Conservation (phyloP, 148 eudicot genomes). For the Vaccinium vitisidaea region DNA sequence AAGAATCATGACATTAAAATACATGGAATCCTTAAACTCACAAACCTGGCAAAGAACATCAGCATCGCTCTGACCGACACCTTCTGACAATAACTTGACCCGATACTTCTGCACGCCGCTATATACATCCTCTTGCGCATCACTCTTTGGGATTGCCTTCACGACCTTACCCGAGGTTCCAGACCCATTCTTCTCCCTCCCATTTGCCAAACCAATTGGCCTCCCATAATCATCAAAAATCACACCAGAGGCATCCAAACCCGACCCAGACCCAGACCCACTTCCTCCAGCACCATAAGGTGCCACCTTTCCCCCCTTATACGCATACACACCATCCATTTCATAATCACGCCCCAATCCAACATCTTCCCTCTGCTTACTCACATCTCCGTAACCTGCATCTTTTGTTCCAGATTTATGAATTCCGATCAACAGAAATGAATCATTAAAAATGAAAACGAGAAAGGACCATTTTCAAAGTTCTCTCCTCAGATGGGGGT, state of each 20-base stretch:
- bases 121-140: conserved; percentile 40
- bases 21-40: neutral
- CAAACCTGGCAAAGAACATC: conserved; percentile 93
- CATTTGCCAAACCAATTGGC: conserved; percentile 42
- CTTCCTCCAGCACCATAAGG: conserved; percentile 65
- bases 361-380: conserved; percentile 3
- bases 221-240: conserved; percentile 87
- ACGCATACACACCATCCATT: conserved; percentile 50
- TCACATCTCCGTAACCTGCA: conserved; percentile 11
- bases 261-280: conserved; percentile 10
- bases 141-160: conserved; percentile 57
- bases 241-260: conserved; percentile 27
- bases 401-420: conserved; percentile 17
- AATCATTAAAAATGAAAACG: neutral
- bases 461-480: neutral
- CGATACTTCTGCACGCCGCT: conserved; percentile 74
- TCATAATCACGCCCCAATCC: conserved; percentile 20
- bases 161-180: conserved; percentile 35
- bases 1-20: neutral
- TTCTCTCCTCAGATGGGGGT: neutral
- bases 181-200: conserved; percentile 29
- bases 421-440: neutral
- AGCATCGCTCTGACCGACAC: conserved; percentile 59
- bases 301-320: conserved; percentile 53
- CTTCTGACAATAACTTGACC: conserved; percentile 67